Conservation (phyloP, 1,284 basidiomycete species). For the Uromyces viciae-fabae region DNA sequence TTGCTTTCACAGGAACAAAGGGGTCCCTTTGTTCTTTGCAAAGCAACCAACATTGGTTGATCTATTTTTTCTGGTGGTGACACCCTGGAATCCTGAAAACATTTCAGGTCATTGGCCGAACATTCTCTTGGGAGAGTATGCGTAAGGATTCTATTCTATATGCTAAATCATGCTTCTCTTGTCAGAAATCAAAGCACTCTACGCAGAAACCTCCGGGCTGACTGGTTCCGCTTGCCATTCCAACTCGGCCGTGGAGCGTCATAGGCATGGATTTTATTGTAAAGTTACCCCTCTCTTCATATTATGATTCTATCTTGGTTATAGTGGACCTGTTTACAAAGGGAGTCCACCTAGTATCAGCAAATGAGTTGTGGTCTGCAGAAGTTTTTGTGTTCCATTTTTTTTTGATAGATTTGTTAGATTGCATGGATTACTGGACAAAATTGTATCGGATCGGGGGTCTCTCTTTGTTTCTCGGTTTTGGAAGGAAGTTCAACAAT, state of each 20-base stretch:
- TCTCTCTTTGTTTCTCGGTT: background rate
- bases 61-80: too few species aligned
- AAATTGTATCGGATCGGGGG: background rate
- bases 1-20: too few species aligned
- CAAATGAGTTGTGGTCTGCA: background rate
- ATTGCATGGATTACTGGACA: background rate
- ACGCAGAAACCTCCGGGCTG: slow-evolving; percentile 55
- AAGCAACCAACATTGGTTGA: too few species aligned
- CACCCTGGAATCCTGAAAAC: slow-evolving; percentile 52
- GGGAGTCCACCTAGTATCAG: background rate
- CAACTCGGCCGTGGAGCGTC: slow-evolving; percentile 47
- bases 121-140: slow-evolving; percentile 52
- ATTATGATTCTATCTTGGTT: slow-evolving; percentile 48
- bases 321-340: background rate
- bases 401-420: background rate
- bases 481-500: background rate
- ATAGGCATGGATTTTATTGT: slow-evolving; percentile 27
- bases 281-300: background rate
- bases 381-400: background rate
- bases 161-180: slow-evolving; percentile 54
- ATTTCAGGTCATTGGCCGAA: slow-evolving; percentile 54
- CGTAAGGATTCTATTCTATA: slow-evolving; percentile 51
- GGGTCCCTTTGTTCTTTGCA: too few species aligned
- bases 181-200: slow-evolving; percentile 53
- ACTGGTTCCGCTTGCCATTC: slow-evolving; percentile 54